phyloP scores from a whole-genome alignment of 2,329 filamentous ascomycete species.

The Lecanosticta acicola region DNA sequence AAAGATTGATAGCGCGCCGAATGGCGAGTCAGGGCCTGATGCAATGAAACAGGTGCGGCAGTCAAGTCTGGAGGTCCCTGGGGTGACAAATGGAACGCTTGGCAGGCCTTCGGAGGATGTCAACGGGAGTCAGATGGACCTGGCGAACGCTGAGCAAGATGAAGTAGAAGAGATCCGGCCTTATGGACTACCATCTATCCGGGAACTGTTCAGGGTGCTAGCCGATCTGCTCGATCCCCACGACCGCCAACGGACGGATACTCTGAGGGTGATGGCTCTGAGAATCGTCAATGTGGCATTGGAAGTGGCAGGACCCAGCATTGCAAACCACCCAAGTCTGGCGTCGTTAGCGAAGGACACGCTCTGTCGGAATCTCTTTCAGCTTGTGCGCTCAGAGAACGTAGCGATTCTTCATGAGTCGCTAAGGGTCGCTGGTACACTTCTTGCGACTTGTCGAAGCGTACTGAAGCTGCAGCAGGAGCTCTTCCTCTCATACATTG shows the following conservation, averaged over 20 bases:
- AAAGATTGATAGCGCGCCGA: slow-evolving; percentile 67
- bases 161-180: slow-evolving; percentile 62
- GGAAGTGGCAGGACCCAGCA: slow-evolving; percentile 91
- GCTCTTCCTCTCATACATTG: slow-evolving; percentile 86
- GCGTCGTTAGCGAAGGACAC: slow-evolving; percentile 87
- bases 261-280: slow-evolving; percentile 94
- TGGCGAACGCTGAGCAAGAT: slow-evolving; percentile 37
- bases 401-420: slow-evolving; percentile 93
- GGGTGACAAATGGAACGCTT: slow-evolving; percentile 31
- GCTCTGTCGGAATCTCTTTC: slow-evolving; percentile 89
- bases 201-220: slow-evolving; percentile 87
- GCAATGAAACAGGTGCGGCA: slow-evolving; percentile 40
- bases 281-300: slow-evolving; percentile 95
- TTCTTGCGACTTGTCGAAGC: slow-evolving; percentile 82
- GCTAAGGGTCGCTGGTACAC: slow-evolving; percentile 80
- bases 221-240: slow-evolving; percentile 92
- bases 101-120: slow-evolving; percentile 31
- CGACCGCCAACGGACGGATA: slow-evolving; percentile 85
- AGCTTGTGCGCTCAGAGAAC: slow-evolving; percentile 91
- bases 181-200: slow-evolving; percentile 88
- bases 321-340: slow-evolving; percentile 83
- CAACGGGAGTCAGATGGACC: slow-evolving; percentile 41
- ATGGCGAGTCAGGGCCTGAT: slow-evolving; percentile 41
- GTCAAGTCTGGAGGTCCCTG: slow-evolving; percentile 56
- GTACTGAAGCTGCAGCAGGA: slow-evolving; percentile 96